Base-by-base conservation (phyloP, 352 stramenopile species). In the Aphanomyces euteiches region DNA sequence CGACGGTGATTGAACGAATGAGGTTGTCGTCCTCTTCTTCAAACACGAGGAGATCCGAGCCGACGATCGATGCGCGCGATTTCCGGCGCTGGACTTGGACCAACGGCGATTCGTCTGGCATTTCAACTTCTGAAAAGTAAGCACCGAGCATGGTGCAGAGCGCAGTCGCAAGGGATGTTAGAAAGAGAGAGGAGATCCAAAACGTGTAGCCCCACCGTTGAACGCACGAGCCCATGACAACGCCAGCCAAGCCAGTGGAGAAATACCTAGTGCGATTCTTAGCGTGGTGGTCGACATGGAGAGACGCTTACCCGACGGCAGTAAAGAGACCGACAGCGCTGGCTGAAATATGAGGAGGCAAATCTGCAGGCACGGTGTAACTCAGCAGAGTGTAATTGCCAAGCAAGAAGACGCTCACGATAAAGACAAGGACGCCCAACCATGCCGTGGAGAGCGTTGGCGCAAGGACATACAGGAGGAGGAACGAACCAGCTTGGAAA, bases 381-480 rank as follows among this genome's bases (percentile, higher is more conserved):
- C 77, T 88, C 36, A 90, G 72, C 21, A 92, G 69, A 50, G 84
- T 90, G 73, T 89, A 89, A 73, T 89, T 92, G 37, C 84, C 84
- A 4, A 92, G 59, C 37, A 92, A 65, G 71, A 87, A 90, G 15
- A 92, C 79, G 61, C 84, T 92, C 28, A 79, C 78, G 57, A 81
- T 66, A 58, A 92, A 92, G 17, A 86, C 80, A 1, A 92, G 77
- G 37, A 73, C 67, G 37, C 81, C 82, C 8, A 92, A 75, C 56
- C 78, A 72, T 21, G 67, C 43, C 6, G 88, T 75, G 41, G 75
- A 86, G 66, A 80, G 84, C 1, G 78, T 79, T 17, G 81, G 73
- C 37, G 80, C 88, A 47, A 89, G 76, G 21, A 78, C 71, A 67
- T 89, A 92, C n/a, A 90, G 77, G 3, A 75, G 48, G 2, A 75